These are phyloP conservation scores for Drosera spatulata DNA, from an alignment of 179 eudicot species.

Conservation along the genomic window DNA sequence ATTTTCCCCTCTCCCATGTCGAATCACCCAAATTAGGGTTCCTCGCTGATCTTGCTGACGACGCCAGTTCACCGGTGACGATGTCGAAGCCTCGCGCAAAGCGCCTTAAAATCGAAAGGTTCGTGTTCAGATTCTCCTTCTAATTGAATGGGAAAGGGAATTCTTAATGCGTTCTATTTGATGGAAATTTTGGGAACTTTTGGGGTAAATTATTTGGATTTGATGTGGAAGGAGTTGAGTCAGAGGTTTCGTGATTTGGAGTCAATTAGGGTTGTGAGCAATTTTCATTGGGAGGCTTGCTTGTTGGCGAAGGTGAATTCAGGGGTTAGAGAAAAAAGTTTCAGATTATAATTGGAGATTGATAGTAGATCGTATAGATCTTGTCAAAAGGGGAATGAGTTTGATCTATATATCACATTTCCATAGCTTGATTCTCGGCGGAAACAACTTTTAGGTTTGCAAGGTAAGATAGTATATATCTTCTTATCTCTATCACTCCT, in stretches of 20 bases:
- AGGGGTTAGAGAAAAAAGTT: not conserved
- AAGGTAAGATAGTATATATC: too few relatives aligned
- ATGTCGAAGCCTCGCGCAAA: constrained; percentile 44
- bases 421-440: too few relatives aligned
- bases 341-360: not conserved
- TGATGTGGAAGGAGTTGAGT: not conserved
- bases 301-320: not conserved
- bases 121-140: constrained; percentile 2
- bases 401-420: too few relatives aligned
- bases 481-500: too few relatives aligned
- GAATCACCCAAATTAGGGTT: too few relatives aligned
- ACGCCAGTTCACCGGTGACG: too few relatives aligned
- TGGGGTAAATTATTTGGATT: not conserved
- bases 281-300: not conserved
- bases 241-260: not conserved
- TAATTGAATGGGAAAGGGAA: not conserved
- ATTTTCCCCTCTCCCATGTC: too few relatives aligned
- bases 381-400: too few relatives aligned
- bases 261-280: not conserved
- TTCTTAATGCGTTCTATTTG: not conserved
- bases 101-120: constrained; percentile 62
- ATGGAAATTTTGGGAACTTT: not conserved
- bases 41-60: too few relatives aligned
- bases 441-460: too few relatives aligned
- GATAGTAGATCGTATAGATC: too few relatives aligned